Evolutionary conservation across 129 eudicot species (phyloP).

Genomic region (Centaurea solstitialis): DNA sequence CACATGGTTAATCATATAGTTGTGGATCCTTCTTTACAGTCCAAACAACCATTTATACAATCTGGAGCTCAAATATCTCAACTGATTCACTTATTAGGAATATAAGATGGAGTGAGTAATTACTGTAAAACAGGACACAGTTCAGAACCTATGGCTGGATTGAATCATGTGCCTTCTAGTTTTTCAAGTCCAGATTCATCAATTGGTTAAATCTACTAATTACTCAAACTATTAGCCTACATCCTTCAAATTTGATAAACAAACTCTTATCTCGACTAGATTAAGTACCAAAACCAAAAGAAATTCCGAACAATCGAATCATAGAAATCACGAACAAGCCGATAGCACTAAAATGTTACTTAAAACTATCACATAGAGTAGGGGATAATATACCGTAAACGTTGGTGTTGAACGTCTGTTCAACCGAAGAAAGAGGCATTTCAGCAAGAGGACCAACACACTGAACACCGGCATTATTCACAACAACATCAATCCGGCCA

Average conservation of each 20-base stretch:
- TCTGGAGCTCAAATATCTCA: neutral
- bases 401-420: conserved; percentile 77
- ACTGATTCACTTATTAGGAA: neutral
- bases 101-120: neutral
- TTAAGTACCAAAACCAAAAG: neutral
- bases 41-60: neutral
- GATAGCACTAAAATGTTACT: neutral
- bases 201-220: neutral
- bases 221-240: neutral
- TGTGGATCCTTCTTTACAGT: neutral
- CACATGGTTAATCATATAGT: neutral
- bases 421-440: conserved; percentile 58
- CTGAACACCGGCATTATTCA: conserved; percentile 96
- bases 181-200: no score
- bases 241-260: neutral
- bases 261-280: neutral
- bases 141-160: neutral
- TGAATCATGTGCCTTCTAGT: no score
- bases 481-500: conserved; percentile 76
- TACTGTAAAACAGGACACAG: neutral
- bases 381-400: conserved; percentile 61
- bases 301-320: neutral
- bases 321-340: neutral
- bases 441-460: conserved; percentile 94
- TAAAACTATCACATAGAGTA: neutral